A percentile compares a stretch with the other conserved stretches of the same genome.
phyloP scores from a whole-genome alignment of 495 filamentous ascomycete species.

The Neurospora africana region DNA sequence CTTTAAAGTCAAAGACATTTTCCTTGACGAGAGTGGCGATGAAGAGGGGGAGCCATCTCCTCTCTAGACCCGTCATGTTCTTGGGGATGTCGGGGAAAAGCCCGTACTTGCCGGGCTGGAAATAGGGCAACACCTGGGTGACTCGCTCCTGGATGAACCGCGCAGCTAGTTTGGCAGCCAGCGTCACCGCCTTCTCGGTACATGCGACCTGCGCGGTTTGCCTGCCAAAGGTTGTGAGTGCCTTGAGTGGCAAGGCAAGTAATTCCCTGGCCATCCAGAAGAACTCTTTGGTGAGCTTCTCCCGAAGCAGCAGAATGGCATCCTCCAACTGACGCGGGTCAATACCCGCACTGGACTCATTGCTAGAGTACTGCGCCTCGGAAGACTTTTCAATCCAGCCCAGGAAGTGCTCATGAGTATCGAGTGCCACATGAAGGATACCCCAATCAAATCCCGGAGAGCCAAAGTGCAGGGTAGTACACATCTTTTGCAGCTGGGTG shows the following conservation, averaged over 20 bases:
- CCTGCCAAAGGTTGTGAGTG: conserved; percentile 1
- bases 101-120: conserved; percentile 25
- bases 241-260: conserved; percentile 11
- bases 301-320: conserved; percentile 33
- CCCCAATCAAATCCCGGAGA: conserved; percentile 32
- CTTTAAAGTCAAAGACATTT: conserved; percentile 29
- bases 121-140: conserved; percentile 28
- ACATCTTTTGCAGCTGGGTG: conserved; percentile 34
- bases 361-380: conserved; percentile 22
- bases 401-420: conserved; percentile 29
- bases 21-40: conserved; percentile 28
- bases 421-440: conserved; percentile 26
- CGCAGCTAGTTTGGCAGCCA: conserved; percentile 29
- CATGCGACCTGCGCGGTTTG: conserved; percentile 23
- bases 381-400: conserved; percentile 26
- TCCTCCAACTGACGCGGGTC: conserved; percentile 31
- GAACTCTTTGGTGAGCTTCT: conserved; percentile 26
- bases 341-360: conserved; percentile 11
- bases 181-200: conserved; percentile 26
- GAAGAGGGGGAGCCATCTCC: conserved; percentile 31
- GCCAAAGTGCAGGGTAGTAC: conserved; percentile 30
- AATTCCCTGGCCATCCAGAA: conserved; percentile 32
- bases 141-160: conserved; percentile 31
- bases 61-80: conserved; percentile 14
- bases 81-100: conserved; percentile 28